Conservation (phyloP, 306 rosid genomes). For the Aeschynomene evenia region DNA sequence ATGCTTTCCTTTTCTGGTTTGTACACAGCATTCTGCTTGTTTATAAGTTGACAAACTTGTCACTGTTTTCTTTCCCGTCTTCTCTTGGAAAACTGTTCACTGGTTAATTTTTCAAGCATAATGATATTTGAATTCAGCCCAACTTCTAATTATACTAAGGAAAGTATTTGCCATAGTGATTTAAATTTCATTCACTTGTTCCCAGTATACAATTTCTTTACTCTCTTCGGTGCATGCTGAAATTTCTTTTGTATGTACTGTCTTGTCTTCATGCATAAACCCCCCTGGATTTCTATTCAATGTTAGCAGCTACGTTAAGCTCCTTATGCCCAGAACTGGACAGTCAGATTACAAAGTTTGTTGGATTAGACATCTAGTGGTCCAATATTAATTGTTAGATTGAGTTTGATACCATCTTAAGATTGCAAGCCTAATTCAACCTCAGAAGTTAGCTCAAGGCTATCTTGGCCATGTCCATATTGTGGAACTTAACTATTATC, state of each 20-base stretch:
- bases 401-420: too few species aligned
- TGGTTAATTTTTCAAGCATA: neutral
- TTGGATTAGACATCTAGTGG: too few species aligned
- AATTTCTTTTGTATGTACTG: neutral
- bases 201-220: neutral
- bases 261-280: neutral
- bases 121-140: neutral
- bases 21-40: conserved; percentile 12
- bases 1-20: conserved; percentile 24
- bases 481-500: neutral
- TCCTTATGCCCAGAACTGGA: neutral
- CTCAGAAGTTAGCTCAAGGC: too few species aligned
- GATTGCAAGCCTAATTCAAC: too few species aligned
- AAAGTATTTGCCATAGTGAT: conserved; percentile 12
- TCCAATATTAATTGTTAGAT: too few species aligned
- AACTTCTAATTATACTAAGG: neutral
- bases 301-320: neutral
- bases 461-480: too few species aligned
- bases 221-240: too few species aligned
- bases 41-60: neutral
- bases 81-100: neutral
- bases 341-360: too few species aligned
- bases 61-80: neutral
- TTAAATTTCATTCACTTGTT: conserved; percentile 19
- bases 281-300: neutral